Percentiles rank a stretch among this genome's conserved stretches.
phyloP scores from a whole-genome alignment of 75 land plant genomes.

The Chamaecyparis obtusa region DNA sequence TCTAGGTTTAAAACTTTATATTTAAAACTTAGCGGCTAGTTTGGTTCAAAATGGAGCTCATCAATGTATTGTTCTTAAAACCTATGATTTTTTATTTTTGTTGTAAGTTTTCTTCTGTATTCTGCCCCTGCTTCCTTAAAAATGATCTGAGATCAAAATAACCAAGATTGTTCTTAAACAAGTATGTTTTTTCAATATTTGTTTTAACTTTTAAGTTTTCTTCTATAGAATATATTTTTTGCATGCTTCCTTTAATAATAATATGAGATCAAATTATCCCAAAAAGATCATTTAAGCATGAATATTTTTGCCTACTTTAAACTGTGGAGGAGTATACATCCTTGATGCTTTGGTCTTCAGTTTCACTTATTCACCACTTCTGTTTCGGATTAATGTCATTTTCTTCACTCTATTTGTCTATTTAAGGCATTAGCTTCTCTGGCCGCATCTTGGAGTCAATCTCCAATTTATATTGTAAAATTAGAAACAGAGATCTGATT shows the following conservation, averaged over 20 bases:
- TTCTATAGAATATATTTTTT: not conserved
- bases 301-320: not conserved
- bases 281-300: too few species aligned
- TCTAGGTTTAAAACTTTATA: not conserved
- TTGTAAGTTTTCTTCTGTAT: not conserved
- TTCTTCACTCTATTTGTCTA: too few species aligned
- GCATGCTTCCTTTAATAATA: too few species aligned
- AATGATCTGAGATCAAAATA: not conserved
- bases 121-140: not conserved
- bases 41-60: not conserved
- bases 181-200: not conserved
- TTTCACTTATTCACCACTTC: too few species aligned
- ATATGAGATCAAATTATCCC: too few species aligned
- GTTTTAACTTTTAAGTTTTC: not conserved
- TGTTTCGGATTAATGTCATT: too few species aligned
- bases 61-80: not conserved
- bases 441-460: not conserved
- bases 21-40: not conserved
- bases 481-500: not conserved
- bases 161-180: not conserved
- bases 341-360: too few species aligned
- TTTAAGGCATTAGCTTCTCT: not conserved
- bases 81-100: not conserved
- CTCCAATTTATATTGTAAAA: not conserved
- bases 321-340: too few species aligned